Percentiles rank a stretch among this genome's conserved stretches.
Evolutionary conservation across 2,329 filamentous ascomycete genomes (phyloP).

Genomic region (Aspergillus latus): DNA sequence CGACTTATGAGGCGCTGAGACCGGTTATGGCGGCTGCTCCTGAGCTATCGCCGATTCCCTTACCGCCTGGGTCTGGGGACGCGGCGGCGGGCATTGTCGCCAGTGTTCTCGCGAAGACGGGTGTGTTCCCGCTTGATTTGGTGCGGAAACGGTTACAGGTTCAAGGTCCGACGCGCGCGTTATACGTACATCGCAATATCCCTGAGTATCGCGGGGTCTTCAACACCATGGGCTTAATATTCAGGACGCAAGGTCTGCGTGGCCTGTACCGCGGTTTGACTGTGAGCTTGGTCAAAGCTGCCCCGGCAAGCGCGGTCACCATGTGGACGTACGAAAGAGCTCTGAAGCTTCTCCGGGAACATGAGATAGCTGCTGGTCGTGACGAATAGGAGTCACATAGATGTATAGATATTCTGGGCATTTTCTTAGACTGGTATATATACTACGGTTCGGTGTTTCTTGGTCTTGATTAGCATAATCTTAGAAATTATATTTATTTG

Average conservation of each 20-base stretch:
- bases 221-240: slow-evolving; percentile 66
- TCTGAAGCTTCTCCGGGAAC: slow-evolving; percentile 58
- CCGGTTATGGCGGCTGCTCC: slow-evolving; percentile 51
- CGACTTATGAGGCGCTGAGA: slow-evolving; percentile 76
- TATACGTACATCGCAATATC: slow-evolving; percentile 84
- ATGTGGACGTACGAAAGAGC: slow-evolving; percentile 91
- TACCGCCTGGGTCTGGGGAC: slow-evolving; percentile 76
- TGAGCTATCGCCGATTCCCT: slow-evolving; percentile 7
- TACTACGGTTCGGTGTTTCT: not conserved
- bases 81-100: slow-evolving; percentile 78
- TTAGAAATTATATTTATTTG: slow-evolving; percentile 9
- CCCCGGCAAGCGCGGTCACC: slow-evolving; percentile 86
- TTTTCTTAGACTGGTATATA: not conserved
- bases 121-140: slow-evolving; percentile 88
- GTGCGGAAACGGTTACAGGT: slow-evolving; percentile 93
- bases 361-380: slow-evolving; percentile 26
- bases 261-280: slow-evolving; percentile 85
- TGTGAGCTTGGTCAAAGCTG: slow-evolving; percentile 88
- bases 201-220: slow-evolving; percentile 74
- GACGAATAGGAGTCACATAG: slow-evolving; percentile 6
- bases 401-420: not conserved
- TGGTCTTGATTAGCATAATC: not conserved
- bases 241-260: slow-evolving; percentile 69
- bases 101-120: slow-evolving; percentile 80
- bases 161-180: slow-evolving; percentile 77